A percentile compares a stretch with the other conserved stretches of the same genome.
Evolutionary conservation across 345 rosid species (phyloP).

Genomic region (Euphorbia tirucalli): DNA sequence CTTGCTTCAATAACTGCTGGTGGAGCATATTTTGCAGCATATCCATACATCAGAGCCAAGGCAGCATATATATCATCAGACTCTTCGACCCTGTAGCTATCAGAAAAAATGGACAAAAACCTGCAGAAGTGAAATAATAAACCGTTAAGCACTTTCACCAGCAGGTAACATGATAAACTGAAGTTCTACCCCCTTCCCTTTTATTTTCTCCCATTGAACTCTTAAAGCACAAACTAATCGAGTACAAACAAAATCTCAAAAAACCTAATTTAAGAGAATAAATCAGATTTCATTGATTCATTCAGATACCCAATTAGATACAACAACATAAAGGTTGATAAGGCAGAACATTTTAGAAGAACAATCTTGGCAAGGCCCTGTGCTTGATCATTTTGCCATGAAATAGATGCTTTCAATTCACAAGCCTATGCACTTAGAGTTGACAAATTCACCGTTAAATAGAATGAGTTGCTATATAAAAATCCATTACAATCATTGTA

Average conservation of each 20-base stretch:
- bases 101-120: constrained; percentile 76
- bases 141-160: constrained; percentile 16
- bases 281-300: neutral
- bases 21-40: constrained; percentile 99
- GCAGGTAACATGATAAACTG: constrained; percentile 6
- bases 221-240: neutral
- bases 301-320: neutral
- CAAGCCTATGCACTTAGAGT: neutral
- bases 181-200: neutral
- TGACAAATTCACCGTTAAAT: neutral
- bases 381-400: neutral
- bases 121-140: constrained; percentile 44
- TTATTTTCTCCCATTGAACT: neutral
- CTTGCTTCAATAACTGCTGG: constrained; percentile 95
- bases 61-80: constrained; percentile 99
- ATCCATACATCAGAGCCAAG: constrained; percentile 97
- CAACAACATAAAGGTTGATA: neutral
- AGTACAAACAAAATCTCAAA: neutral
- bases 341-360: neutral
- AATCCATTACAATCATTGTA: neutral
- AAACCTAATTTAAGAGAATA: neutral
- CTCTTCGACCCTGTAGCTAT: constrained; percentile 67
- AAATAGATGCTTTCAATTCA: neutral
- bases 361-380: neutral
- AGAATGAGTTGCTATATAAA: neutral